These are phyloP conservation scores for Henckelia pumila DNA, from an alignment of 257 asterid species.

Conservation along the genomic window DNA sequence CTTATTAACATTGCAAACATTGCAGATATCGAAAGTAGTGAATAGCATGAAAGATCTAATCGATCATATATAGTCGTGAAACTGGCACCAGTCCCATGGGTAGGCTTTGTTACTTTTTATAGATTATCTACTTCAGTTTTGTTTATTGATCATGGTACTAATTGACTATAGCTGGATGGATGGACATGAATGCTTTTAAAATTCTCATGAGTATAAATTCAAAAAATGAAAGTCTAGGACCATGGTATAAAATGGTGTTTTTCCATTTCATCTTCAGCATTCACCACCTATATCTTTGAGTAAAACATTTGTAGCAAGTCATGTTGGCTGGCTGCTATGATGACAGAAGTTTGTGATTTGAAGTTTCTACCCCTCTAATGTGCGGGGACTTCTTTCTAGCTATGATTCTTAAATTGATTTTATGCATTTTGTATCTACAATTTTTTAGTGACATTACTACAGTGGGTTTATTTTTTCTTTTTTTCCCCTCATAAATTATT, in stretches of 20 bases:
- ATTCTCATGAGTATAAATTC: neutral
- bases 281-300: neutral
- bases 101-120: slow-evolving; percentile 35
- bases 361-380: neutral
- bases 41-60: slow-evolving; percentile 99
- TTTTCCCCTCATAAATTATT: neutral
- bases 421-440: neutral
- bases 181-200: neutral
- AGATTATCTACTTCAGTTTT: slow-evolving; percentile 13
- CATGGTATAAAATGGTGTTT: neutral
- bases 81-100: slow-evolving; percentile 97
- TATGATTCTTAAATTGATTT: too few species aligned
- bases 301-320: neutral
- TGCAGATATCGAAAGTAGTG: slow-evolving; percentile 99
- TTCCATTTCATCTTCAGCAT: neutral
- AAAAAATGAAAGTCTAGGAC: neutral
- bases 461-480: neutral
- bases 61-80: slow-evolving; percentile 86
- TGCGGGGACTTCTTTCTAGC: neutral
- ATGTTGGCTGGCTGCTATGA: neutral
- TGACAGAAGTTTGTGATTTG: neutral
- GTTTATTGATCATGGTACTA: neutral
- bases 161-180: neutral
- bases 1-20: slow-evolving; percentile 7
- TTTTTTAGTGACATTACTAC: neutral